Conservation (phyloP, 768 basidiomycete genomes). For the Serpula lacrymans region DNA sequence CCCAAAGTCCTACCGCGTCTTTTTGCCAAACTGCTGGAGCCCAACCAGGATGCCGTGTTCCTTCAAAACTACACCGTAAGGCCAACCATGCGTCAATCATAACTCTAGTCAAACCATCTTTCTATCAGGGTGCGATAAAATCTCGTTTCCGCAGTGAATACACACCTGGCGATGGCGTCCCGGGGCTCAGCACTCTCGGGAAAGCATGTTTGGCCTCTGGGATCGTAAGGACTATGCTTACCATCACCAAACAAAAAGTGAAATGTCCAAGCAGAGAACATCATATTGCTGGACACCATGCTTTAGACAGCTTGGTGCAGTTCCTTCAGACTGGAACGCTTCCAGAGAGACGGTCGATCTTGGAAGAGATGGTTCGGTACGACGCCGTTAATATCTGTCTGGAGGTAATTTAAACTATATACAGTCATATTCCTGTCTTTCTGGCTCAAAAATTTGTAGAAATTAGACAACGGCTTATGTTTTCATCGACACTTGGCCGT, state of each 20-base stretch:
- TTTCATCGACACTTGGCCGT: slow-evolving; percentile 21
- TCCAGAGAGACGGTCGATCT: slow-evolving; percentile 16
- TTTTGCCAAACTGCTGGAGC: slow-evolving; percentile 20
- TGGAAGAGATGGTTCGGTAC: slow-evolving; percentile 21
- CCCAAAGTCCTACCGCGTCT: slow-evolving; percentile 15
- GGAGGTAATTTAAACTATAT: slow-evolving; percentile 12
- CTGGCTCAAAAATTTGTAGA: slow-evolving; percentile 7
- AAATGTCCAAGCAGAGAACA: too few species aligned
- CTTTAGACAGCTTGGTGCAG: slow-evolving; percentile 15
- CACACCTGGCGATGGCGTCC: background rate
- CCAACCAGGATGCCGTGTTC: slow-evolving; percentile 17
- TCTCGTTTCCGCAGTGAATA: background rate
- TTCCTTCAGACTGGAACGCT: slow-evolving; percentile 18
- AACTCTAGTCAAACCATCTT: too few species aligned
- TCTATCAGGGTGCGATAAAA: slow-evolving; percentile 14
- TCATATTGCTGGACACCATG: slow-evolving; percentile 19
- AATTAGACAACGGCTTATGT: slow-evolving; percentile 17
- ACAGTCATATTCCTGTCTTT: background rate
- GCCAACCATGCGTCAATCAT: too few species aligned
- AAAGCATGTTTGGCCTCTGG: slow-evolving; percentile 21
- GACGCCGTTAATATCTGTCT: slow-evolving; percentile 18
- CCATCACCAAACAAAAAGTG: slow-evolving; percentile 17
- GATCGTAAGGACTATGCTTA: slow-evolving; percentile 24
- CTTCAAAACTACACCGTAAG: slow-evolving; percentile 16
- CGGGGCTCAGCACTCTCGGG: slow-evolving; percentile 13